Conservation (phyloP, 768 basidiomycete genomes). For the Tulasnella sp. region DNA sequence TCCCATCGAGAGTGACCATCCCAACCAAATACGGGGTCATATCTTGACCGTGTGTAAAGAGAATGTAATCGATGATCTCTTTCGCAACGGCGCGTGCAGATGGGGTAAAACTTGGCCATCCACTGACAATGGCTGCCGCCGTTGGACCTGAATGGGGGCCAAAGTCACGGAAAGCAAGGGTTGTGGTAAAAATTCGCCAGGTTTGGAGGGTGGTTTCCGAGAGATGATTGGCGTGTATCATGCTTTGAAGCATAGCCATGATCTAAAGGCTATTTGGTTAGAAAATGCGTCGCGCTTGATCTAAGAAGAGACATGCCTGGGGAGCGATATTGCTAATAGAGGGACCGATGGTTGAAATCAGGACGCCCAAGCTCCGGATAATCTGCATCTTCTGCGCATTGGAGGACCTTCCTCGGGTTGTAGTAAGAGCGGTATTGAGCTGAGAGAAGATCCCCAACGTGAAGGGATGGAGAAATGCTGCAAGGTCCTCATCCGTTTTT, state of each 20-base stretch:
- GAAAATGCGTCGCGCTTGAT: background rate
- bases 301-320: conserved; percentile 47
- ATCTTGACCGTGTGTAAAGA: conserved; percentile 48
- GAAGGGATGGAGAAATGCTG: conserved; percentile 55
- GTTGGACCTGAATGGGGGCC: conserved; percentile 80
- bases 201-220: conserved; percentile 67
- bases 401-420: conserved; percentile 66
- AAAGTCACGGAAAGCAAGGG: conserved; percentile 56
- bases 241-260: conserved; percentile 91
- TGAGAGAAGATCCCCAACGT: conserved; percentile 78
- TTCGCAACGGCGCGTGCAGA: conserved; percentile 44
- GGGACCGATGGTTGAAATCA: conserved; percentile 61
- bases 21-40: conserved; percentile 56
- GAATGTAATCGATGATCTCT: conserved; percentile 55
- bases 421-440: conserved; percentile 80
- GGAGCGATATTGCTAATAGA: conserved; percentile 69
- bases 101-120: conserved; percentile 57
- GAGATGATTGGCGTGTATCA: conserved; percentile 63
- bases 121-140: conserved; percentile 68
- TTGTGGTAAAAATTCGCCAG: conserved; percentile 69
- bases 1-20: conserved; percentile 63
- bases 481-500: conserved; percentile 27
- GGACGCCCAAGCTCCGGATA: conserved; percentile 61
- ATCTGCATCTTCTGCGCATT: conserved; percentile 61
- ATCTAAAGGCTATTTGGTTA: conserved; percentile 41